phyloP scores from a whole-genome alignment of 345 rosid genomes.

The Pseudoturritis turrita region DNA sequence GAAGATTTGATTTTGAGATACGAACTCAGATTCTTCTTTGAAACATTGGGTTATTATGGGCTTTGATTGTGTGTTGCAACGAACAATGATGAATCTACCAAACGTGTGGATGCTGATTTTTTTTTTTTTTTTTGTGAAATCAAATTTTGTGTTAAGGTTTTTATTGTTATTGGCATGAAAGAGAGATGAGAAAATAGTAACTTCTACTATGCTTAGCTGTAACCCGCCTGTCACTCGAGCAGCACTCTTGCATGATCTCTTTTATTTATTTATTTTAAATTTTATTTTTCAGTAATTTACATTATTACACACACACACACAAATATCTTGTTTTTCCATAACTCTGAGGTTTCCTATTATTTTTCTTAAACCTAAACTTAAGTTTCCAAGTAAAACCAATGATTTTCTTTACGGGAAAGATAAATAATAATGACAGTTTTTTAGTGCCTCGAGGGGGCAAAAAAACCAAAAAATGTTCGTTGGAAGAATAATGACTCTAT shows the following conservation, averaged over 20 bases:
- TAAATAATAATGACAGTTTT: slow-evolving; percentile 25
- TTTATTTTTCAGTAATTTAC: background rate
- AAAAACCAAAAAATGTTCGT: slow-evolving; percentile 12
- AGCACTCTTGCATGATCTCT: slow-evolving; percentile 93
- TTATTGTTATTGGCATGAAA: slow-evolving; percentile 46
- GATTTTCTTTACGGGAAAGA: slow-evolving; percentile 30
- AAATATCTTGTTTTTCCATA: slow-evolving; percentile 7
- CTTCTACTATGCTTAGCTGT: slow-evolving; percentile 61
- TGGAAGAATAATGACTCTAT: slow-evolving; percentile 34
- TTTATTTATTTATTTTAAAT: slow-evolving; percentile 11
- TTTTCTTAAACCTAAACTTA: slow-evolving; percentile 7
- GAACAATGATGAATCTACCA: slow-evolving; percentile 34
- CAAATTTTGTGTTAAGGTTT: slow-evolving; percentile 44
- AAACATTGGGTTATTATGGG: background rate
- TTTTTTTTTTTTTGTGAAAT: slow-evolving; percentile 4
- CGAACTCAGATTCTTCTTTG: slow-evolving; percentile 11
- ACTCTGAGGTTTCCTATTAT: slow-evolving; percentile 17
- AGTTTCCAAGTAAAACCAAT: slow-evolving; percentile 13
- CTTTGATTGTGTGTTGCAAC: slow-evolving; percentile 34
- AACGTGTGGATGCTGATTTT: slow-evolving; percentile 16
- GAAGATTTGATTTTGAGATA: slow-evolving; percentile 7
- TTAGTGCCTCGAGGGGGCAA: slow-evolving; percentile 14
- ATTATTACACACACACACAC: background rate
- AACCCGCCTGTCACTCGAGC: slow-evolving; percentile 87
- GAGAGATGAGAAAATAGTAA: slow-evolving; percentile 36